These are phyloP conservation scores for Abrus precatorius DNA, from an alignment of 306 rosid species.

Conservation along the genomic window DNA sequence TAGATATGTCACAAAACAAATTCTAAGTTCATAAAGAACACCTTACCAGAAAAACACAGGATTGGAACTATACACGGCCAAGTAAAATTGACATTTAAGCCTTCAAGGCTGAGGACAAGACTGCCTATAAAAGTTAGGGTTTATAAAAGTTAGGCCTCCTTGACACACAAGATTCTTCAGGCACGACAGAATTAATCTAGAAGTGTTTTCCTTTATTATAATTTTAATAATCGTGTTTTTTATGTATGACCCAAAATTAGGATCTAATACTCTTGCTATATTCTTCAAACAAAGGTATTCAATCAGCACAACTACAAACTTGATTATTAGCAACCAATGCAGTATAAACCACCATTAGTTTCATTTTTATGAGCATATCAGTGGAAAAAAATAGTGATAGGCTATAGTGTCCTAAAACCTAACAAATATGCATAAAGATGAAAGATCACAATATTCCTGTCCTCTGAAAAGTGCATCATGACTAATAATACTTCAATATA, in stretches of 20 bases:
- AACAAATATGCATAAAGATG: background rate
- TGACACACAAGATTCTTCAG: conserved; percentile 14
- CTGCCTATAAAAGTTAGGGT: conserved; percentile 11
- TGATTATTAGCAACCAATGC: conserved; percentile 29
- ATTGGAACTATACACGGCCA: background rate
- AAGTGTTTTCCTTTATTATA: background rate
- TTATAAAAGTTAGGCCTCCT: conserved; percentile 19
- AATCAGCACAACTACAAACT: background rate
- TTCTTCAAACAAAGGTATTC: background rate
- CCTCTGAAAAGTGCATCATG: background rate
- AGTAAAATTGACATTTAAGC: background rate
- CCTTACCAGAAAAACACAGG: conserved; percentile 20
- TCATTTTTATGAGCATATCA: conserved; percentile 1
- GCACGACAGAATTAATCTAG: background rate
- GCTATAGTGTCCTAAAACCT: background rate
- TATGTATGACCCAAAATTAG: background rate
- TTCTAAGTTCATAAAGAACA: conserved; percentile 18
- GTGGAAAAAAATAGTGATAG: background rate
- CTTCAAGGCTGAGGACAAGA: conserved; percentile 33
- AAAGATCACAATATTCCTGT: background rate
- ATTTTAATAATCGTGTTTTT: background rate
- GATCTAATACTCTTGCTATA: background rate
- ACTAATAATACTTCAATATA: conserved; percentile 1
- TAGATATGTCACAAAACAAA: conserved; percentile 37
- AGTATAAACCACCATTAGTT: background rate